A percentile compares a stretch with the other conserved stretches of the same genome.
Conservation (phyloP, 75 land plant species). For the Cunninghamia lanceolata region DNA sequence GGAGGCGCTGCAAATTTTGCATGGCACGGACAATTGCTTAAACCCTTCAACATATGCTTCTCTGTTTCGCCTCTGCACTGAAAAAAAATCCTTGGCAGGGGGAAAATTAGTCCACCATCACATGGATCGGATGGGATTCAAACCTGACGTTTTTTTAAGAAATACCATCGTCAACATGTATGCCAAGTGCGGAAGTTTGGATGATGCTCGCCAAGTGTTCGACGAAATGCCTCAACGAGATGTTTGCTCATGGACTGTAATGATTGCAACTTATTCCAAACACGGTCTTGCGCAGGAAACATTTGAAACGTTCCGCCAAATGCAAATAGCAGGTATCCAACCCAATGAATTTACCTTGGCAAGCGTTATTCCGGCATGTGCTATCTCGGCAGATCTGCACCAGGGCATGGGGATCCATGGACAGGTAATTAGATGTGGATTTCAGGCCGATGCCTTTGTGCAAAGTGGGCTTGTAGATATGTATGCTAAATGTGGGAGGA, state of each 20-base stretch:
- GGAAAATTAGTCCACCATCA: conserved; percentile 43
- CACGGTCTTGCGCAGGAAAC: conserved; percentile 19
- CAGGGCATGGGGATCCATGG: neutral
- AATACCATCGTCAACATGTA: conserved; percentile 63
- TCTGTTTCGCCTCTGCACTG: conserved; percentile 22
- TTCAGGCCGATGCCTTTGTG: conserved; percentile 41
- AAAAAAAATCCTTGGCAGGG: conserved; percentile 17
- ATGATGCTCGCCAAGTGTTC: conserved; percentile 43
- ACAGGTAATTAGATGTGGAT: conserved; percentile 35
- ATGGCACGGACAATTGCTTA: neutral
- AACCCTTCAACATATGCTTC: neutral
- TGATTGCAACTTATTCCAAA: conserved; percentile 37
- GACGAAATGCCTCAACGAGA: conserved; percentile 48
- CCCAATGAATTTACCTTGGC: conserved; percentile 23
- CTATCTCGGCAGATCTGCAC: neutral
- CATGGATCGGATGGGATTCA: conserved; percentile 19
- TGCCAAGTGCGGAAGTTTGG: conserved; percentile 36
- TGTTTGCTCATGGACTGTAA: conserved; percentile 54
- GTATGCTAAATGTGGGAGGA: conserved; percentile 38
- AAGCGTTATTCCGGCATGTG: conserved; percentile 15
- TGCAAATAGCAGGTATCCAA: conserved; percentile 20
- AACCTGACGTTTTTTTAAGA: conserved; percentile 30
- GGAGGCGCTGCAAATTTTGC: neutral
- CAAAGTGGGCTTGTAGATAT: conserved; percentile 47
- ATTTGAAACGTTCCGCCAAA: conserved; percentile 28